Conservation (phyloP, 768 basidiomycete species). For the Cystobasidium ongulense region DNA sequence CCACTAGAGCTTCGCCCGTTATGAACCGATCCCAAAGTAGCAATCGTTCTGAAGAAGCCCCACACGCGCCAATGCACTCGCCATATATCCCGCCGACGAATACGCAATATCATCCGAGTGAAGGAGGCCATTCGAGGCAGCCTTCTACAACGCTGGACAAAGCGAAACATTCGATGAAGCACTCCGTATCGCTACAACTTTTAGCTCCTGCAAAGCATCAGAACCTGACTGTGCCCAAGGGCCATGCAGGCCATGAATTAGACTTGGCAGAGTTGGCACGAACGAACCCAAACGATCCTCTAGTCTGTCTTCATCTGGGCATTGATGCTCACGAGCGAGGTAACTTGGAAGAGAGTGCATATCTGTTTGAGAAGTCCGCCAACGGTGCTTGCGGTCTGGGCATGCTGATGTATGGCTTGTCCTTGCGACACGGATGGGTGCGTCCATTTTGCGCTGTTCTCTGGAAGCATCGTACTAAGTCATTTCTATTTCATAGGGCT, state of each 20-base stretch:
- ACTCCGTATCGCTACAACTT: not conserved
- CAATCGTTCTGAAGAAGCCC: not conserved
- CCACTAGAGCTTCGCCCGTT: not conserved
- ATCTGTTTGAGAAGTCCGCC: constrained; percentile 41
- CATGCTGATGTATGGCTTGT: constrained; percentile 85
- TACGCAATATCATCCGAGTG: not conserved
- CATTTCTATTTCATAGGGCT: constrained; percentile 32
- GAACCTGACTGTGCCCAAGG: constrained; percentile 26
- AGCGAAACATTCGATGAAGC: constrained; percentile 2
- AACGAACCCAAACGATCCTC: constrained; percentile 24
- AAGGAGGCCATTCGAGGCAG: not conserved
- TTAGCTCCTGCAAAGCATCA: not conserved
- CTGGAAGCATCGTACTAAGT: not conserved
- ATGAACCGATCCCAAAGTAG: not conserved
- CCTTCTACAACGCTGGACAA: constrained; percentile 21
- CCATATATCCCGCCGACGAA: constrained; percentile 13
- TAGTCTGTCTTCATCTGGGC: constrained; percentile 40
- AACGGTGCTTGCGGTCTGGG: constrained; percentile 65
- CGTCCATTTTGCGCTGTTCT: constrained; percentile 43
- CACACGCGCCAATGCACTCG: not conserved
- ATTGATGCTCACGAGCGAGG: constrained; percentile 41
- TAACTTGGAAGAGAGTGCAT: constrained; percentile 40
- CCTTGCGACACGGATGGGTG: constrained; percentile 82
- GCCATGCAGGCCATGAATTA: not conserved
- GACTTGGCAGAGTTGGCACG: not conserved